A percentile compares a stretch with the other conserved stretches of the same genome.
Conservation (phyloP, 768 basidiomycete genomes). For the Glaciozyma martinii region DNA sequence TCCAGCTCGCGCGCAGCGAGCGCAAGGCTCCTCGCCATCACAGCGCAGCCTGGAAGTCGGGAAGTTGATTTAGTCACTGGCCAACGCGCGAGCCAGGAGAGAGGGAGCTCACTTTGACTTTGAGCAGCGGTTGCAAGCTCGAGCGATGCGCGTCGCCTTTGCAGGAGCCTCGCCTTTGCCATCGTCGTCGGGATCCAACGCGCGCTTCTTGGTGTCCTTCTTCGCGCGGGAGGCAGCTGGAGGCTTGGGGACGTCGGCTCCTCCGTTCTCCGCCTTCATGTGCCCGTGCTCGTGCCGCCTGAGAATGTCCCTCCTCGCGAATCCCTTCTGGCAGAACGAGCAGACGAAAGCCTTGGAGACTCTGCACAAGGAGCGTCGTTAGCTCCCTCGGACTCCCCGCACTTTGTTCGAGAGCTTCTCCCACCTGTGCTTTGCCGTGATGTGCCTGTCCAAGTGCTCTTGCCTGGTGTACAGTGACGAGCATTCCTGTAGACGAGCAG, state of each 20-base stretch:
- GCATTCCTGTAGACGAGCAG: neutral
- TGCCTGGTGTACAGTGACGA: neutral
- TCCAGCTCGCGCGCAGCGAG: conserved; percentile 22
- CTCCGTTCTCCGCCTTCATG: conserved; percentile 16
- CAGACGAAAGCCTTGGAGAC: conserved; percentile 28
- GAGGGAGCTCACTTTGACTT: conserved; percentile 20
- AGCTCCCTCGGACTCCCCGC: neutral
- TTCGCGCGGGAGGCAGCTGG: neutral
- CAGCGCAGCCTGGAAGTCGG: conserved; percentile 13
- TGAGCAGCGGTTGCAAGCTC: conserved; percentile 23
- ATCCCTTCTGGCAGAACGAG: conserved; percentile 23
- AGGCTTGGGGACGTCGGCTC: neutral
- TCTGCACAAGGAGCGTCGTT: neutral
- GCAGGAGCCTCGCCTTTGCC: neutral
- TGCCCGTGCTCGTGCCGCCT: conserved; percentile 27
- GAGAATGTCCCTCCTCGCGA: conserved; percentile 27
- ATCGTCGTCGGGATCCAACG: neutral
- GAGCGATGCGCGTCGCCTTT: conserved; percentile 21
- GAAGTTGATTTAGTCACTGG: neutral
- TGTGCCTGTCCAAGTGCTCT: conserved; percentile 15
- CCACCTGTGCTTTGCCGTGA: conserved; percentile 1
- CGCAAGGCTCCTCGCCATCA: conserved; percentile 27
- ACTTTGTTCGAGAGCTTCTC: neutral
- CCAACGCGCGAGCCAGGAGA: no score
- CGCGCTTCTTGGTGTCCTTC: conserved; percentile 26